phyloP scores from a whole-genome alignment of 73 alveolate genomes.

The Urostyla sp. region DNA sequence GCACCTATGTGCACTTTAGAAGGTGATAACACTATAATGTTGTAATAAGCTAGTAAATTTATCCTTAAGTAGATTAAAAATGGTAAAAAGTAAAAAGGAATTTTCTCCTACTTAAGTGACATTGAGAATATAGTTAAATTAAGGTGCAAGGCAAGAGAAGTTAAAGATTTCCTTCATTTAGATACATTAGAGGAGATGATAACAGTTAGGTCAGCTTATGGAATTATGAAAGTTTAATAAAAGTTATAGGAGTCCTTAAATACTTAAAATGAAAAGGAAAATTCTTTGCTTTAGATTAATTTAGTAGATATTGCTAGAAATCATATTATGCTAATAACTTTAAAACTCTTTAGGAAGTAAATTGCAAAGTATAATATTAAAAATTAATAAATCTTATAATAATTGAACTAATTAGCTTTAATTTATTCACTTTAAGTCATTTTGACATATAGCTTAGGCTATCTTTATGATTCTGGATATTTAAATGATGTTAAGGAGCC shows the following conservation, averaged over 20 bases:
- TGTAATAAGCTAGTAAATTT: slow-evolving; percentile 69
- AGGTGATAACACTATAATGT: slow-evolving; percentile 86
- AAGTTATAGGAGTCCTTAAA: slow-evolving; percentile 49
- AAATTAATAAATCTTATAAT: slow-evolving; percentile 13
- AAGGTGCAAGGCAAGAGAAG: neutral
- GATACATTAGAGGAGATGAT: neutral
- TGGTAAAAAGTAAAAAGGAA: slow-evolving; percentile 19
- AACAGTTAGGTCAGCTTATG: slow-evolving; percentile 29
- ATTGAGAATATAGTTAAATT: slow-evolving; percentile 1
- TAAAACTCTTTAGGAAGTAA: neutral
- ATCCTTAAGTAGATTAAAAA: slow-evolving; percentile 64
- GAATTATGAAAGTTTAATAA: neutral
- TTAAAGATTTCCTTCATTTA: neutral
- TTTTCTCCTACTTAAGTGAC: slow-evolving; percentile 44
- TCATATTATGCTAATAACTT: slow-evolving; percentile 39
- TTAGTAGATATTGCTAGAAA: slow-evolving; percentile 27
- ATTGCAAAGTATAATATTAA: slow-evolving; percentile 16
- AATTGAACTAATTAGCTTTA: slow-evolving; percentile 5
- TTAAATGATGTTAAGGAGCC: slow-evolving; percentile 24
- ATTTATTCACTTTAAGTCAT: slow-evolving; percentile 45
- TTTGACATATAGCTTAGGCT: neutral
- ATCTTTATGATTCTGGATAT: slow-evolving; percentile 43
- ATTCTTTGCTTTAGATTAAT: slow-evolving; percentile 51
- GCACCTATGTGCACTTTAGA: slow-evolving; percentile 87
- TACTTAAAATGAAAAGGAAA: neutral